A percentile compares a stretch with the other conserved stretches of the same genome.
Conservation (phyloP, 78 protist species). For the Chrysochromulina parva region DNA sequence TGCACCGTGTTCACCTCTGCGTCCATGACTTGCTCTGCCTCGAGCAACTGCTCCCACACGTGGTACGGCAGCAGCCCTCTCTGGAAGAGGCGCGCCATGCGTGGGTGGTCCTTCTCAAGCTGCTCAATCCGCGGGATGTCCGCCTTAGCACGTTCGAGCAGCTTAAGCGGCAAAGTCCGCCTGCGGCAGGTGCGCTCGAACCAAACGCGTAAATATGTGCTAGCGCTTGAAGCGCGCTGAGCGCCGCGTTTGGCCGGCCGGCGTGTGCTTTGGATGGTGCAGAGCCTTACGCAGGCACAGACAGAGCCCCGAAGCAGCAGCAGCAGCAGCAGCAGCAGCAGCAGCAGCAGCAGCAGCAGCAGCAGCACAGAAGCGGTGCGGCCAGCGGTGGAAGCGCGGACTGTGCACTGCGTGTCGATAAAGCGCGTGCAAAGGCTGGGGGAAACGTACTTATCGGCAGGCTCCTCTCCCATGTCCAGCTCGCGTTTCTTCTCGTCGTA, state of each 20-base stretch:
- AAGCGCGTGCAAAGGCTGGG: neutral
- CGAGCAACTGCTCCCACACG: constrained; percentile 3
- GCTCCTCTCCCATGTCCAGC: neutral
- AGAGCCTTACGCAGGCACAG: too few species aligned
- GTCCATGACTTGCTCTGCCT: neutral
- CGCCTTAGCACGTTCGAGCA: neutral
- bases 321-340: too few species aligned
- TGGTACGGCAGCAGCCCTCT: neutral
- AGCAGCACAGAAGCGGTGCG: too few species aligned
- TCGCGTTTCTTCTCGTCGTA: constrained; percentile 1
- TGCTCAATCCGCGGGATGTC: neutral
- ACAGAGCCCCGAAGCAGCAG: too few species aligned
- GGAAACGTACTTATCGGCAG: neutral
- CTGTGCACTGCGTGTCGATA: neutral
- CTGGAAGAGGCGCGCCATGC: constrained; percentile 5
- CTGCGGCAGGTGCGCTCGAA: neutral
- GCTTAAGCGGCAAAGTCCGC: neutral
- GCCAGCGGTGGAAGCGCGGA: neutral
- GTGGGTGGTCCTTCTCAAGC: neutral
- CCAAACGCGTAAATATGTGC: too few species aligned
- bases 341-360: too few species aligned
- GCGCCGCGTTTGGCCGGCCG: too few species aligned
- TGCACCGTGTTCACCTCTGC: neutral
- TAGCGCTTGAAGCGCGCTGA: too few species aligned
- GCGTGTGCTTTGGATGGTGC: too few species aligned